Evolutionary conservation across 306 rosid species (phyloP).

Genomic region (Quercus aquifolioides): DNA sequence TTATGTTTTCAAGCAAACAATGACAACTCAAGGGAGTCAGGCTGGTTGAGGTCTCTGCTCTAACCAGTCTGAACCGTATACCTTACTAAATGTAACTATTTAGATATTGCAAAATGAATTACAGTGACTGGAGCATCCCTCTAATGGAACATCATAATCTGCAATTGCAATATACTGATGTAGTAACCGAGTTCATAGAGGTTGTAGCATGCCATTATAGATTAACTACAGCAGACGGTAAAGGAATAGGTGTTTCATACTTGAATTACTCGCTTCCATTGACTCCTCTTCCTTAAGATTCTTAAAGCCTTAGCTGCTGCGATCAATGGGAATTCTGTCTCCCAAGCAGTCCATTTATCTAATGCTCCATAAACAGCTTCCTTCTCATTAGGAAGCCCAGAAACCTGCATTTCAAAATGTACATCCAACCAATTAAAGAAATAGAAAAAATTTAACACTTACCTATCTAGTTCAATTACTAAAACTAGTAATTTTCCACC

Average conservation of each 20-base stretch:
- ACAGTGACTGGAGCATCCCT: neutral
- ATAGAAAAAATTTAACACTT: neutral
- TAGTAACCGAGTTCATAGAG: neutral
- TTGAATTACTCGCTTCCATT: constrained; percentile 78
- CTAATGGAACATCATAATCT: neutral
- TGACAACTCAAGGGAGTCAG: neutral
- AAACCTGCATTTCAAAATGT: constrained; percentile 45
- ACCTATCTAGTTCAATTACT: neutral
- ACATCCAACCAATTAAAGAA: neutral
- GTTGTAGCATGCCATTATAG: neutral
- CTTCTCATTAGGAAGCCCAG: constrained; percentile 74
- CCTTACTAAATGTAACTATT: neutral
- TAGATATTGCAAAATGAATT: neutral
- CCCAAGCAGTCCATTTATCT: constrained; percentile 96
- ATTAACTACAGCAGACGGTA: neutral
- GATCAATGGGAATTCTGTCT: constrained; percentile 87
- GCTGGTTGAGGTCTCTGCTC: neutral
- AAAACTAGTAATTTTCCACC: neutral
- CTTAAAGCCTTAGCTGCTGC: constrained; percentile 80
- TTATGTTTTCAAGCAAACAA: neutral
- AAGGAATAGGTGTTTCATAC: constrained; percentile 31
- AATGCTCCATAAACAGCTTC: constrained; percentile 86
- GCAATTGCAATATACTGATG: neutral
- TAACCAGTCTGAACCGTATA: neutral
- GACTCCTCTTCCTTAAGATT: constrained; percentile 58